These are phyloP conservation scores for Eucommia ulmoides DNA, from an alignment of 257 asterid species.

Conservation along the genomic window DNA sequence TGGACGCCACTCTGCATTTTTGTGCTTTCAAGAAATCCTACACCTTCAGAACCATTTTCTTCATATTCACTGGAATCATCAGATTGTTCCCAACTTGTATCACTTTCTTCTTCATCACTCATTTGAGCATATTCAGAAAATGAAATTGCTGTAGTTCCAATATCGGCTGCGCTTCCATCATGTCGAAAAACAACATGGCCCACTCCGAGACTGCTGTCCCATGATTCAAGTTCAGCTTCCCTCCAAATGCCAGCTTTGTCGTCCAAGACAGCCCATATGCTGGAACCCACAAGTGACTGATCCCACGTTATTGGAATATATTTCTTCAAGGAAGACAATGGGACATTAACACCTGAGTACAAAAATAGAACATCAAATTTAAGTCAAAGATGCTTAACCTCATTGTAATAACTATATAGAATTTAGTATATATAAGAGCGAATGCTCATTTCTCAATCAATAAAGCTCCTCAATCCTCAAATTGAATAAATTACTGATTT, in stretches of 20 bases:
- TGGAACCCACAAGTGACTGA: constrained; percentile 71
- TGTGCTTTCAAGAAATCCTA: constrained; percentile 62
- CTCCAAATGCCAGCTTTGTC: constrained; percentile 61
- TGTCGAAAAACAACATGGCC: constrained; percentile 59
- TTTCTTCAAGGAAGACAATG: constrained; percentile 53
- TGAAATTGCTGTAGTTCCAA: constrained; percentile 52
- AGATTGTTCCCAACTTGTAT: constrained; percentile 33
- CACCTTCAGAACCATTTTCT: constrained; percentile 44
- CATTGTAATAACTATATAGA: no score
- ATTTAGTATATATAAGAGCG: no score
- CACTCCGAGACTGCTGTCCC: constrained; percentile 54
- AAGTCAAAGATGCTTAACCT: constrained; percentile 1
- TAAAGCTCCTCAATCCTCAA: no score
- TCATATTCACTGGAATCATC: constrained; percentile 54
- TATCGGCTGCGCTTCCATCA: constrained; percentile 63
- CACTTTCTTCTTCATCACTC: constrained; percentile 56
- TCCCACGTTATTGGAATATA: constrained; percentile 68
- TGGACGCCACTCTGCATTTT: constrained; percentile 57
- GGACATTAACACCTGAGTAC: constrained; percentile 59
- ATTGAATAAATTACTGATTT: no score
- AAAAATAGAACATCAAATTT: constrained; percentile 4
- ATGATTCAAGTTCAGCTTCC: constrained; percentile 78
- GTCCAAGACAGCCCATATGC: constrained; percentile 67
- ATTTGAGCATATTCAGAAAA: constrained; percentile 46
- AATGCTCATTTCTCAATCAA: no score